Conservation (phyloP, 306 rosid species). For the Begonia peltatifolia region DNA sequence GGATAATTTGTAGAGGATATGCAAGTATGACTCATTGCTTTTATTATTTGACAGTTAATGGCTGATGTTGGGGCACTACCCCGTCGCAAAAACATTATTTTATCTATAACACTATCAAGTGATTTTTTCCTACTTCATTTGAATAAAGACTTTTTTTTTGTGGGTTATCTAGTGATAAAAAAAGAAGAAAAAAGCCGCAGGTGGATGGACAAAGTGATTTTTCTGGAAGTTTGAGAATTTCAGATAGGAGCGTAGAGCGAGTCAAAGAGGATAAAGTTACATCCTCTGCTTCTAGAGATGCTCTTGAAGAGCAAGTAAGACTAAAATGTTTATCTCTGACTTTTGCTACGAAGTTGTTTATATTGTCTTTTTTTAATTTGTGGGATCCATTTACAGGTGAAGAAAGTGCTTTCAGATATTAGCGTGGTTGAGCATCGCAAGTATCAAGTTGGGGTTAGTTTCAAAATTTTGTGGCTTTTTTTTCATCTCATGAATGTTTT, state of each 20-base stretch:
- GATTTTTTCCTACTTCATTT: not conserved
- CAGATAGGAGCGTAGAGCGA: conserved; percentile 39
- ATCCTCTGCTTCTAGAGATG: conserved; percentile 37
- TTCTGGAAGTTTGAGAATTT: conserved; percentile 49
- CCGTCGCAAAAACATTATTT: not conserved
- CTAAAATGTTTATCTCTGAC: not conserved
- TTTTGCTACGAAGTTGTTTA: conserved; percentile 6
- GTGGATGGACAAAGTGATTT: conserved; percentile 40
- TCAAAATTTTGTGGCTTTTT: not conserved
- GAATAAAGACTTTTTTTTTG: not conserved
- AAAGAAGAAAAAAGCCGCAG: conserved; percentile 41
- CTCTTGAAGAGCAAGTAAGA: conserved; percentile 51
- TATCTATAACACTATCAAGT: too few relatives aligned
- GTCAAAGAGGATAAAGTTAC: conserved; percentile 36
- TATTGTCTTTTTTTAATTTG: conserved; percentile 12
- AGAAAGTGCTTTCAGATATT: conserved; percentile 46
- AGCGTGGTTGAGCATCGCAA: conserved; percentile 35
- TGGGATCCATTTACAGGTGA: conserved; percentile 44
- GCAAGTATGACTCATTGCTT: not conserved
- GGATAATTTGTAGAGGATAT: too few relatives aligned
- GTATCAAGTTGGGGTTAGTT: conserved; percentile 58
- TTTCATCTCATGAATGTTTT: too few relatives aligned
- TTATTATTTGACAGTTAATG: not conserved
- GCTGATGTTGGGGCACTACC: not conserved
- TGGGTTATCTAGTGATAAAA: conserved; percentile 31